Percentiles rank a stretch among this genome's conserved stretches.
These are phyloP conservation scores for Mycena latifolia DNA, from an alignment of 768 basidiomycete genomes.

Conservation along the genomic window DNA sequence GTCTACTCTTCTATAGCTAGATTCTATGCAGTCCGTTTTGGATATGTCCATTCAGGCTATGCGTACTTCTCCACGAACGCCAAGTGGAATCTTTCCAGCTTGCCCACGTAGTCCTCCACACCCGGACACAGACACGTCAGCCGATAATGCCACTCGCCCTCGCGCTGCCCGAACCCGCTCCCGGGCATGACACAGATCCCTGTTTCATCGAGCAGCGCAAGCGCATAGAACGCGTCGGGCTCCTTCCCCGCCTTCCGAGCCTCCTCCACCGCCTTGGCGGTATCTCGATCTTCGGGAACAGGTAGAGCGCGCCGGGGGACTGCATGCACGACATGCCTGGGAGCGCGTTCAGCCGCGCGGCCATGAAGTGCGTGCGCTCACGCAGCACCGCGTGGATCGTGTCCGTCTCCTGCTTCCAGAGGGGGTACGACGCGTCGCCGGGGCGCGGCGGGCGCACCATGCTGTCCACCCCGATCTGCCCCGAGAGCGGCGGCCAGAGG, in stretches of 20 bases:
- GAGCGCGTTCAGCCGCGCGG: constrained; percentile 81
- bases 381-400: constrained; percentile 82
- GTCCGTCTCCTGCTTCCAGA: constrained; percentile 89
- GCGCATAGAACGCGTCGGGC: constrained; percentile 91
- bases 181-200: constrained; percentile 97
- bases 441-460: constrained; percentile 91
- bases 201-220: constrained; percentile 86
- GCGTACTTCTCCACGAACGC: constrained; percentile 49
- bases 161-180: constrained; percentile 93
- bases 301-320: constrained; percentile 93
- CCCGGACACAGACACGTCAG: constrained; percentile 96
- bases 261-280: constrained; percentile 77
- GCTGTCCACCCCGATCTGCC: constrained; percentile 94
- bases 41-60: no score
- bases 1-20: no score
- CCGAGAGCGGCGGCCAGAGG: constrained; percentile 90
- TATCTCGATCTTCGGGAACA: constrained; percentile 88
- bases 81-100: constrained; percentile 70
- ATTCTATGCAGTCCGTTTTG: no score
- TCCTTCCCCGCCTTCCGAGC: constrained; percentile 80
- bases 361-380: constrained; percentile 79
- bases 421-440: constrained; percentile 79
- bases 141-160: constrained; percentile 91
- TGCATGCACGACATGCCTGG: constrained; percentile 92
- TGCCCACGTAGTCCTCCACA: constrained; percentile 91